These are phyloP conservation scores for Inonotus obliquus DNA, from an alignment of 1,284 basidiomycete species.

Conservation along the genomic window DNA sequence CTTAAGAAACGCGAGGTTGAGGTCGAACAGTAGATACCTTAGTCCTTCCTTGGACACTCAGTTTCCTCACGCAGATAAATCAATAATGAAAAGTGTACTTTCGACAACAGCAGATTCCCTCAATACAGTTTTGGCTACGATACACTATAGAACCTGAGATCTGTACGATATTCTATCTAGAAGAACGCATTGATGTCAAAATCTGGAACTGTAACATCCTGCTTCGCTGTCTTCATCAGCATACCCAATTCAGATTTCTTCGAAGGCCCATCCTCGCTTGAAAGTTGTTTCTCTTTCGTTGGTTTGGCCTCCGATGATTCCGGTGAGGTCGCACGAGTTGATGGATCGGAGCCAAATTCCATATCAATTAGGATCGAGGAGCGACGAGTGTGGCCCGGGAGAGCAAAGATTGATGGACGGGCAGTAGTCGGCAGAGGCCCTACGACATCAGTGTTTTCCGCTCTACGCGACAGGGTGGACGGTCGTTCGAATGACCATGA, in stretches of 20 bases:
- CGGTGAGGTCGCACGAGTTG: conserved; percentile 53
- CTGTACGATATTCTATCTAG: conserved; percentile 49
- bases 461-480: conserved; percentile 33
- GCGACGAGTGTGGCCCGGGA: conserved; percentile 48
- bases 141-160: background rate
- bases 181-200: conserved; percentile 80
- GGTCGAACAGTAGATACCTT: conserved; percentile 45
- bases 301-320: conserved; percentile 23
- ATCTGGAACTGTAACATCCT: conserved; percentile 79
- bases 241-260: conserved; percentile 67
- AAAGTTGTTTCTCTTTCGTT: conserved; percentile 31
- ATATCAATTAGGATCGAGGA: conserved; percentile 84
- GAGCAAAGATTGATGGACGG: conserved; percentile 47
- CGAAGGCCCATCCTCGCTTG: conserved; percentile 52
- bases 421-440: conserved; percentile 34
- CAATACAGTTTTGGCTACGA: background rate
- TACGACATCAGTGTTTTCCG: conserved; percentile 18
- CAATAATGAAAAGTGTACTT: conserved; percentile 11
- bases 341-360: conserved; percentile 64
- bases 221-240: conserved; percentile 84
- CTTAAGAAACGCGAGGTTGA: conserved; percentile 82
- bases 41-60: conserved; percentile 14
- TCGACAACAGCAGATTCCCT: background rate
- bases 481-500: conserved; percentile 91
- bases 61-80: conserved; percentile 19